These are phyloP conservation scores for Podospora anserina DNA, from an alignment of 495 filamentous ascomycete species.

Conservation along the genomic window DNA sequence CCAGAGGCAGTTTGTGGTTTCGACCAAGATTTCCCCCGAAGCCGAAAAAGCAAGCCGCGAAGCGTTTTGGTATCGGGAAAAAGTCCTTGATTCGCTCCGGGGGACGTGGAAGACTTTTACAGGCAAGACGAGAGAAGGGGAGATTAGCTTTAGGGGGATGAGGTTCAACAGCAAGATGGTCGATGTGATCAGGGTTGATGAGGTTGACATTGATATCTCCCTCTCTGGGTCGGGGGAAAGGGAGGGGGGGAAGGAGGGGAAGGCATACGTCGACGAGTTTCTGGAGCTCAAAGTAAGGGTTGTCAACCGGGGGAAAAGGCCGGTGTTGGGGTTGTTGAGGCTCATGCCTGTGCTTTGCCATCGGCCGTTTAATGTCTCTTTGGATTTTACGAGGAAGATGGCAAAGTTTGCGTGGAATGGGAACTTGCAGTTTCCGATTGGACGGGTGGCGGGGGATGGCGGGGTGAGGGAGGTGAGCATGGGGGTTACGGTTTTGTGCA, in stretches of 20 bases:
- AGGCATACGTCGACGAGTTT: constrained; percentile 66
- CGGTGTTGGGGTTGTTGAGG: constrained; percentile 70
- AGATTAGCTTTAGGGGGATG: constrained; percentile 70
- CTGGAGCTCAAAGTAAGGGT: constrained; percentile 64
- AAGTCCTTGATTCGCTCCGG: constrained; percentile 65
- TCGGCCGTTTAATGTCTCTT: constrained; percentile 66
- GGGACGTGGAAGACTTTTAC: constrained; percentile 58
- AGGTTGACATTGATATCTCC: constrained; percentile 68
- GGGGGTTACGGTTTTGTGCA: constrained; percentile 67
- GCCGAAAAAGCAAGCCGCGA: constrained; percentile 72
- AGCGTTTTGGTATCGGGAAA: constrained; percentile 90
- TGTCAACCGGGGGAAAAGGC: constrained; percentile 64
- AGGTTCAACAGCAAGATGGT: constrained; percentile 76
- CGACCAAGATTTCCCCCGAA: constrained; percentile 73
- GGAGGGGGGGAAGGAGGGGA: constrained; percentile 5
- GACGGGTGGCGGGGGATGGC: constrained; percentile 55
- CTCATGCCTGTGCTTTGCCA: constrained; percentile 73
- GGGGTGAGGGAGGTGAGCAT: constrained; percentile 55
- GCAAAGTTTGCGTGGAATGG: constrained; percentile 74
- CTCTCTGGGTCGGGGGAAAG: constrained; percentile 26
- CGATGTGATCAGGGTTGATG: constrained; percentile 76
- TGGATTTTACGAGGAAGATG: constrained; percentile 74
- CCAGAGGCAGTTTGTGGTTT: constrained; percentile 85
- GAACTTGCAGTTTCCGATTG: constrained; percentile 69
- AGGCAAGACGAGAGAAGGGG: constrained; percentile 56